Base-by-base conservation (phyloP, 192 early-diverging fungal genomes). In the Gigaspora rosea region DNA sequence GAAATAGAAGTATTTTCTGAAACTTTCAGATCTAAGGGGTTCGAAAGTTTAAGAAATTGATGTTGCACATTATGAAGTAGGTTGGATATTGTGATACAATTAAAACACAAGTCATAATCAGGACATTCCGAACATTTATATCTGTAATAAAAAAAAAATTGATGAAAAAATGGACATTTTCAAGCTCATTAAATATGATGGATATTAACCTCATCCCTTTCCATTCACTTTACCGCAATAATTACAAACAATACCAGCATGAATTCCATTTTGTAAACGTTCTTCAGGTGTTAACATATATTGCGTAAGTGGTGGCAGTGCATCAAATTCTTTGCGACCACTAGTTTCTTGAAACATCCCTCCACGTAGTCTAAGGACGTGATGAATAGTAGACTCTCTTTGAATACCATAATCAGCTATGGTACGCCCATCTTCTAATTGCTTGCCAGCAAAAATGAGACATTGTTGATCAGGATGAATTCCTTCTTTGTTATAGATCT, bases 361-460 rank as follows among this genome's bases (percentile, higher is more conserved):
- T 35, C 91, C 90, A 83, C 90, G 89, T 76, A 92, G 80, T 78
- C 90, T 87, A 35, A 91, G 85, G 8, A 92, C 90, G 61, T 91
- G 77, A 79, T 91, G 88, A 7, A 91, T 82, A 7, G 86, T 91
- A 68, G 89, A 90, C 78, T 88, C 90, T 82, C 89, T 87, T 78
- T 86, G 87, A 80, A 91, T 91, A 83, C 90, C 87, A 83, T 91
- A 90, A 84, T 92, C 91, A 4, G 87, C 85, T 6, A 92, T 85
- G 0, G 82, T 80, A 36, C 89, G 88, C 46, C 87, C 91, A 73
- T 92, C 91, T 67, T 92, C 90, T 62, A 92, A 82, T 83, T 92
- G 91, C 82, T 92, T 92, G 50, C 91, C 91, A 72, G 90, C 91
- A 68, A 90, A 92, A 75, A 92, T 92, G 27, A 27, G 27, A 27